Evolutionary conservation across 257 asterid genomes (phyloP).

Genomic region (Nicotiana otophora): DNA sequence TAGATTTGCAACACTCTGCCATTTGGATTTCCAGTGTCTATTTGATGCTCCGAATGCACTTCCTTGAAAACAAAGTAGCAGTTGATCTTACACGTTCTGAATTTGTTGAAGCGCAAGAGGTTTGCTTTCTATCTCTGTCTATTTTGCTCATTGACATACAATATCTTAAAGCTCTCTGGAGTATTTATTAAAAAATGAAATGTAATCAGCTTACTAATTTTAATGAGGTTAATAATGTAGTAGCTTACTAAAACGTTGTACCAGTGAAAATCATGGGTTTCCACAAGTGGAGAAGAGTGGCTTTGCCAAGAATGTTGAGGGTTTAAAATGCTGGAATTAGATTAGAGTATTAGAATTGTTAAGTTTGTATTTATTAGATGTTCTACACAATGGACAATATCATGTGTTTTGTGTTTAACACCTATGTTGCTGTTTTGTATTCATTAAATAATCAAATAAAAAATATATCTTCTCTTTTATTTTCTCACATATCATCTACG

Average conservation of each 20-base stretch:
- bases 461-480: background rate
- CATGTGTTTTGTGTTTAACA: background rate
- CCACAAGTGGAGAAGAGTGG: background rate
- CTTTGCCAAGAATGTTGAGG: background rate
- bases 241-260: background rate
- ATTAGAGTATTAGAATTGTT: background rate
- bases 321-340: background rate
- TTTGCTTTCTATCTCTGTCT: constrained; percentile 27
- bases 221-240: background rate
- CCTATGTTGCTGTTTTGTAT: background rate
- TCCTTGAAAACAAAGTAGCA: constrained; percentile 91
- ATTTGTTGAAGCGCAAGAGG: constrained; percentile 90
- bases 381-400: background rate
- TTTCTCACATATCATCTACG: background rate
- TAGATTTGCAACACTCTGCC: constrained; percentile 81
- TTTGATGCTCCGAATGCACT: constrained; percentile 83
- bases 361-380: background rate
- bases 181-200: background rate
- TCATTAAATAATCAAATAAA: background rate
- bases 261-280: constrained; percentile 7
- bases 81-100: constrained; percentile 89
- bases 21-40: constrained; percentile 97
- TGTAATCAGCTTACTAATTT: background rate
- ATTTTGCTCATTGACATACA: constrained; percentile 2
- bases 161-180: background rate